A percentile compares a stretch with the other conserved stretches of the same genome.
phyloP scores from a whole-genome alignment of 176 grass and related monocot species.

The Bonia amplexicaulis region DNA sequence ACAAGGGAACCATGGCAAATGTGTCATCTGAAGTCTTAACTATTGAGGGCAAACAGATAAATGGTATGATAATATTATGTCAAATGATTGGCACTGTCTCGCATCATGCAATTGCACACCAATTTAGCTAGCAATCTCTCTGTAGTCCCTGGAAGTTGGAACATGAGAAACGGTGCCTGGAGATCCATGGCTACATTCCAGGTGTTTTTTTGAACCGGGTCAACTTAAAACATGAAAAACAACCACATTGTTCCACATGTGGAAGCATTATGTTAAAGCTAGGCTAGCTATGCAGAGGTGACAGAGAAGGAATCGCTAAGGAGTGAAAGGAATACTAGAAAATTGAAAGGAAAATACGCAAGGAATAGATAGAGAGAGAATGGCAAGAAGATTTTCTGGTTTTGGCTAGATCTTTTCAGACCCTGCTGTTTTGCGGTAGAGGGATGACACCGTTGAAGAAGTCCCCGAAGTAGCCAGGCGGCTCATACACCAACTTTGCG shows the following conservation, averaged over 20 bases:
- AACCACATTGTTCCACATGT: neutral
- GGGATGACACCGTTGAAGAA: slow-evolving; percentile 88
- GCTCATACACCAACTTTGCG: slow-evolving; percentile 79
- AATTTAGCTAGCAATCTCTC: neutral
- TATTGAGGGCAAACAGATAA: neutral
- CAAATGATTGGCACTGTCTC: neutral
- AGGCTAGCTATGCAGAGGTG: slow-evolving; percentile 1
- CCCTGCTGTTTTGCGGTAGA: slow-evolving; percentile 58
- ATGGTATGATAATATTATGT: neutral
- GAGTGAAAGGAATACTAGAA: neutral
- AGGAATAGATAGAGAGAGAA: neutral
- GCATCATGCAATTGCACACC: neutral
- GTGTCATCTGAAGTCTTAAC: neutral
- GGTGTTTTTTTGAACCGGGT: neutral
- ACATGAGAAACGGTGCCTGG: neutral
- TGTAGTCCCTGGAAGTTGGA: neutral
- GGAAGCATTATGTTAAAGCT: slow-evolving; percentile 29
- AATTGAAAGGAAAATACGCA: neutral
- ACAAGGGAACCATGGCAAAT: neutral
- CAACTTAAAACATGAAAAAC: neutral
- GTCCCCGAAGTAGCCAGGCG: slow-evolving; percentile 75
- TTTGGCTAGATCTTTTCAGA: slow-evolving; percentile 30
- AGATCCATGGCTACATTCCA: neutral
- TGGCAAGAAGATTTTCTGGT: neutral
- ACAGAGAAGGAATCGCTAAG: neutral